Evolutionary conservation across 2,329 filamentous ascomycete species (phyloP).

Genomic region (Hyphodiscus sp.): DNA sequence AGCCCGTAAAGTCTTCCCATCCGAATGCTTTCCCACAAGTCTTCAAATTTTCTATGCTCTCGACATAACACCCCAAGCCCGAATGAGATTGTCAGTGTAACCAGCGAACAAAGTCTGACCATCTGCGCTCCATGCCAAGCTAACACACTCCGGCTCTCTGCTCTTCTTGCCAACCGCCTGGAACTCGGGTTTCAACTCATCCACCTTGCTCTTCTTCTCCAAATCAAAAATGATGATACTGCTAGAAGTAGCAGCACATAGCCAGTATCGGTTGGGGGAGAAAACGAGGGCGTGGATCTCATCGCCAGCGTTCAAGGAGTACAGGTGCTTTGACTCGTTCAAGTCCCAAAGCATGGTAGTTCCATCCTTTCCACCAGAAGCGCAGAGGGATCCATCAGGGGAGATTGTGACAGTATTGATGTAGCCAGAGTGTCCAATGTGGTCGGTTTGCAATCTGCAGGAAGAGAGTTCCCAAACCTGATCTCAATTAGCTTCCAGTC

Average conservation of each 20-base stretch:
- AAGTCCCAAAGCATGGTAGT: constrained; percentile 99
- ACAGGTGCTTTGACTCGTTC: constrained; percentile 99
- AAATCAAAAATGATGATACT: constrained; percentile 99
- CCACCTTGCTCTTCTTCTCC: constrained; percentile 99
- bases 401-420: constrained; percentile 99
- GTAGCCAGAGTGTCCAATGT: constrained; percentile 99
- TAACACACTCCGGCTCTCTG: constrained; percentile 96
- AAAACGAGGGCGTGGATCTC: constrained; percentile 99
- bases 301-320: constrained; percentile 98
- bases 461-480: constrained; percentile 99
- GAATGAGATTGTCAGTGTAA: constrained; percentile 99
- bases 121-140: constrained; percentile 94
- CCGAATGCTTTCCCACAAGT: constrained; percentile 22
- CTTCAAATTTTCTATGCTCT: constrained; percentile 56
- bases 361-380: constrained; percentile 98
- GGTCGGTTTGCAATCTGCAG: constrained; percentile 99
- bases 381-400: constrained; percentile 97
- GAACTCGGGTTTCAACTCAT: constrained; percentile 99
- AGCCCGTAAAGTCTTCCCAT: constrained; percentile 27
- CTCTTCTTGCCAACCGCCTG: constrained; percentile 96
- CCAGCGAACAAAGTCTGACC: constrained; percentile 99
- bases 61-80: constrained; percentile 96
- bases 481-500: constrained; percentile 1
- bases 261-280: constrained; percentile 99
- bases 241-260: constrained; percentile 94